A percentile compares a stretch with the other conserved stretches of the same genome.
Evolutionary conservation across 2,329 filamentous ascomycete species (phyloP).

Genomic region (Colletotrichum godetiae): DNA sequence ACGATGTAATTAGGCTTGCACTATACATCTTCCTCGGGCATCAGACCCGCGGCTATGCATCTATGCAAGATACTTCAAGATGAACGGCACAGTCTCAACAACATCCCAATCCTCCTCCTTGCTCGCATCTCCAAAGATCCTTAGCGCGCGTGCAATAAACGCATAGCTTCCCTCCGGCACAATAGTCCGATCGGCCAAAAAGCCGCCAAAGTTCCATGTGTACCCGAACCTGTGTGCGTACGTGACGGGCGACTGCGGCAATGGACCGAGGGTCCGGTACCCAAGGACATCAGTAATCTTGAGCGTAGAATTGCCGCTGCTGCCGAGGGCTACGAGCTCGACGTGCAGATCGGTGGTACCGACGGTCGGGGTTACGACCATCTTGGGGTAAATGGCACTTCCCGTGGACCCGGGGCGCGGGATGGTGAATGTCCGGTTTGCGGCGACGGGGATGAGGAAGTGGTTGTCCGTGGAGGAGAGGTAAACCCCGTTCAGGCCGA

Average conservation of each 20-base stretch:
- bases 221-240: slow-evolving; percentile 21
- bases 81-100: slow-evolving; percentile 36
- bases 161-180: slow-evolving; percentile 41
- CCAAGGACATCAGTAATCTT: slow-evolving; percentile 35
- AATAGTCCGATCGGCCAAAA: slow-evolving; percentile 38
- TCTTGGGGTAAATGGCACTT: slow-evolving; percentile 11
- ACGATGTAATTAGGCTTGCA: not conserved
- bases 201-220: slow-evolving; percentile 37
- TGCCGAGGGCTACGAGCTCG: slow-evolving; percentile 38
- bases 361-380: slow-evolving; percentile 22
- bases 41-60: not conserved
- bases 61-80: slow-evolving; percentile 22
- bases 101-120: slow-evolving; percentile 41
- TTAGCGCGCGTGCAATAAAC: slow-evolving; percentile 40
- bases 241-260: slow-evolving; percentile 36
- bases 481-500: slow-evolving; percentile 29
- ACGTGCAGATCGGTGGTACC: slow-evolving; percentile 38
- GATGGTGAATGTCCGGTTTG: slow-evolving; percentile 41
- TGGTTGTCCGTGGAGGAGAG: slow-evolving; percentile 29
- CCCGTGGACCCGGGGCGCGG: slow-evolving; percentile 31
- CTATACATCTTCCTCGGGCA: not conserved
- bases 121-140: slow-evolving; percentile 40
- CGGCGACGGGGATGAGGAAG: slow-evolving; percentile 34
- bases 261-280: slow-evolving; percentile 37
- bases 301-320: slow-evolving; percentile 28